Conservation (phyloP, 1,139 yeast genomes). For the Saccharomycopsis crataegensis region DNA sequence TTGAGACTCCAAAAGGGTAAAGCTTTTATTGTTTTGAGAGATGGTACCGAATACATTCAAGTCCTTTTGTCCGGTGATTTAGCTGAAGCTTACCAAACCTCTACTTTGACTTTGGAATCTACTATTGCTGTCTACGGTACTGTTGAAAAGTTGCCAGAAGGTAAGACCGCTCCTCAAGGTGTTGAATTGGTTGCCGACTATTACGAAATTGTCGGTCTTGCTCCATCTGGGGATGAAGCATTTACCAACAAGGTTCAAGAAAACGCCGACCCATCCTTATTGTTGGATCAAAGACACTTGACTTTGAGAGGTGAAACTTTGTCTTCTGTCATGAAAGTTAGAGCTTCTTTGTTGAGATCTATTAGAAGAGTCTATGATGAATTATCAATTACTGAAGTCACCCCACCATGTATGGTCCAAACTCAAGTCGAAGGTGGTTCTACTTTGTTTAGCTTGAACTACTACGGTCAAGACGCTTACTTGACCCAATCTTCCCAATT, state of each 20-base stretch:
- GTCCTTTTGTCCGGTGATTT: conserved; percentile 84
- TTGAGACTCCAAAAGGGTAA: conserved; percentile 87
- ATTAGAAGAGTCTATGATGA: conserved; percentile 73
- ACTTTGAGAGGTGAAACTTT: conserved; percentile 92
- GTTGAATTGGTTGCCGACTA: conserved; percentile 89
- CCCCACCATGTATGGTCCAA: conserved; percentile 99
- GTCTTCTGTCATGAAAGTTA: conserved; percentile 91
- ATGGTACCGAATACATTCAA: conserved; percentile 89
- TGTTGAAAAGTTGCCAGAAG: conserved; percentile 81
- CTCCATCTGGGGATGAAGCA: conserved; percentile 95
- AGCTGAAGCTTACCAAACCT: conserved; percentile 83
- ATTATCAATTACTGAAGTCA: conserved; percentile 78
- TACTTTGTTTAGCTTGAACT: conserved; percentile 84
- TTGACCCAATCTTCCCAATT: conserved; percentile 96
- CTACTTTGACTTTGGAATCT: conserved; percentile 81
- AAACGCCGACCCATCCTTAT: conserved; percentile 84
- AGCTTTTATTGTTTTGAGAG: conserved; percentile 86
- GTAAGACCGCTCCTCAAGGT: conserved; percentile 96
- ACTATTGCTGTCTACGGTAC: conserved; percentile 76
- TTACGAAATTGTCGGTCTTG: conserved; percentile 82
- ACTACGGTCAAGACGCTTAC: conserved; percentile 95
- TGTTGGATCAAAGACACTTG: conserved; percentile 92
- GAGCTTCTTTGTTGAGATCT: conserved; percentile 69
- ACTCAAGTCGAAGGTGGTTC: conserved; percentile 99
- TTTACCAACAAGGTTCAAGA: conserved; percentile 92